Conservation (phyloP, 163 green algal species). For the Scenedesmus sp. region DNA sequence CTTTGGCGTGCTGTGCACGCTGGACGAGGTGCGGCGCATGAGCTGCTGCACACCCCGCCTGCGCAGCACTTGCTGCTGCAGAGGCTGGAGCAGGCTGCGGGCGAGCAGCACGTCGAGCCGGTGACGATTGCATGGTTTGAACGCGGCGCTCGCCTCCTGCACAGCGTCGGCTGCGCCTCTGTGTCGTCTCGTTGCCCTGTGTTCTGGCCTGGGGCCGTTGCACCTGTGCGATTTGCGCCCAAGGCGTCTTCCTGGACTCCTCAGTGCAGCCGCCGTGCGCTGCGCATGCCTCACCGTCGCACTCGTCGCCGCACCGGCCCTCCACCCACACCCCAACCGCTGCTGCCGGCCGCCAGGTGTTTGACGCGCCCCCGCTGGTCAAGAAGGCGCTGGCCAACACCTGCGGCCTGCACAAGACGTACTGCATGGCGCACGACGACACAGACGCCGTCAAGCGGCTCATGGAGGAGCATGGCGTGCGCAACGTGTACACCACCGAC, state of each 20-base stretch:
- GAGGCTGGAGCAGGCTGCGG: no score
- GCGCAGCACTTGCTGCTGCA: no score
- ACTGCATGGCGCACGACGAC: constrained; percentile 54
- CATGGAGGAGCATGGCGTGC: constrained; percentile 40
- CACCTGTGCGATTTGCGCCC: no score
- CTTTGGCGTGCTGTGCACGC: constrained; percentile 7
- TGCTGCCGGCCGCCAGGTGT: constrained; percentile 75
- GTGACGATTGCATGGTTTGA: no score
- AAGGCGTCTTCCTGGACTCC: no score
- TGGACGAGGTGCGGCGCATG: constrained; percentile 17
- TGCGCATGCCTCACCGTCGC: neutral
- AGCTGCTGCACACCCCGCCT: no score
- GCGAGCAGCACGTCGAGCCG: no score
- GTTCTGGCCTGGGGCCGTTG: no score
- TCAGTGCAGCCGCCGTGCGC: no score
- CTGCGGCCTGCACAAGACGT: constrained; percentile 63
- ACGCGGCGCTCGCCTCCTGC: no score
- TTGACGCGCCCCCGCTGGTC: constrained; percentile 77
- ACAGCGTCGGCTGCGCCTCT: no score
- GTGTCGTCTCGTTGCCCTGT: no score
- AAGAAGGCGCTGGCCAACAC: constrained; percentile 76
- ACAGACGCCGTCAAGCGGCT: neutral
- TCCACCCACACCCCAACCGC: constrained; percentile 55
- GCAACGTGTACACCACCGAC: constrained; percentile 52
- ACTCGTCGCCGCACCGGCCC: neutral